Conservation (phyloP, 1,139 yeast species). For the Taphrina sp. region DNA sequence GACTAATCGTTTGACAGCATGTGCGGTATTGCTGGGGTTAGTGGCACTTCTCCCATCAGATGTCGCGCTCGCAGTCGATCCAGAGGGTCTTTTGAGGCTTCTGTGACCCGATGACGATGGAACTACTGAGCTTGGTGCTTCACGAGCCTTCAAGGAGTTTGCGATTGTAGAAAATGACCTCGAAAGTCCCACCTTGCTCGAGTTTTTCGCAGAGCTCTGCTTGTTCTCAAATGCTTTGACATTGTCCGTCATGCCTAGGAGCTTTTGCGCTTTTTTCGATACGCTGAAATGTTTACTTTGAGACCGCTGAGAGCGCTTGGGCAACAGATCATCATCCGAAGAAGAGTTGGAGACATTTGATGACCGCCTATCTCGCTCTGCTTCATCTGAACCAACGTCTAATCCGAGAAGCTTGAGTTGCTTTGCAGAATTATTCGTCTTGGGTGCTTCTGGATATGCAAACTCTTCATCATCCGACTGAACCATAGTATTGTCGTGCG, state of each 20-base stretch:
- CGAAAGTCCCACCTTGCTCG: too few species aligned
- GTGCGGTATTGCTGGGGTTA: too few species aligned
- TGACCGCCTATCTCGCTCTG: neutral
- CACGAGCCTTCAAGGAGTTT: too few species aligned
- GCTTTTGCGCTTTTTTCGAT: constrained; percentile 26
- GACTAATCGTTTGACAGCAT: too few species aligned
- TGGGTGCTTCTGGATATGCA: neutral
- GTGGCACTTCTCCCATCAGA: too few species aligned
- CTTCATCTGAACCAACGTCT: neutral
- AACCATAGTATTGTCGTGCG: too few species aligned
- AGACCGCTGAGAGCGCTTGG: constrained; percentile 5
- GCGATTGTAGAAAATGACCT: too few species aligned
- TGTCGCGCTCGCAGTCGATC: too few species aligned
- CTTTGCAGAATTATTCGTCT: constrained; percentile 1
- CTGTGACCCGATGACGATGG: too few species aligned
- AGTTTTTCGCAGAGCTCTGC: too few species aligned
- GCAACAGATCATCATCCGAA: constrained; percentile 8
- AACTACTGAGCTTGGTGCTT: too few species aligned
- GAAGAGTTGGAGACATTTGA: neutral
- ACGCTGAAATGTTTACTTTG: neutral
- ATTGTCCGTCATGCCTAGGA: constrained; percentile 15
- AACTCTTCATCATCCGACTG: neutral
- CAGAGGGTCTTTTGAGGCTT: too few species aligned
- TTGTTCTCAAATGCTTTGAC: neutral
- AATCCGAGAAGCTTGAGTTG: constrained; percentile 1